Percentiles rank a stretch among this genome's conserved stretches.
These are phyloP conservation scores for Carpinus fangiana DNA, from an alignment of 306 rosid genomes.

Conservation along the genomic window DNA sequence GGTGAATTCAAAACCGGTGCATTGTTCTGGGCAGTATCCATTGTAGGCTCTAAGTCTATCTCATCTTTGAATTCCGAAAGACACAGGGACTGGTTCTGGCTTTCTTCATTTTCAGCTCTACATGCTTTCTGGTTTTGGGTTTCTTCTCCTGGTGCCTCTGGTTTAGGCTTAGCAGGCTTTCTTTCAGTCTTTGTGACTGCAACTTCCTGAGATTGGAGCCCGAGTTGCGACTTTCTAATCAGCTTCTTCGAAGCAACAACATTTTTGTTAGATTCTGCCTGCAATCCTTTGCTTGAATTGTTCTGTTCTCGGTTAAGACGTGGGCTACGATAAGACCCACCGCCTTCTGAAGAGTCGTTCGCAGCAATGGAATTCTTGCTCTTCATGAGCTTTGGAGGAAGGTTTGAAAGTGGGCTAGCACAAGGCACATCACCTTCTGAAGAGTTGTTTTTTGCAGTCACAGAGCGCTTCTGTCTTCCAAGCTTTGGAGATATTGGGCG, in stretches of 20 bases:
- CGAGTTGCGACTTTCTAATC: conserved; percentile 47
- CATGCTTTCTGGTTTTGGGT: conserved; percentile 37
- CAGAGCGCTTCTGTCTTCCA: conserved; percentile 65
- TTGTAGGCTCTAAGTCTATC: conserved; percentile 31
- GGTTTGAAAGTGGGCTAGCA: conserved; percentile 48
- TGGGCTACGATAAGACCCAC: conserved; percentile 34
- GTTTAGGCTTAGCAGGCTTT: conserved; percentile 28
- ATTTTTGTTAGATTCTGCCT: conserved; percentile 40
- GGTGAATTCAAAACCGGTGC: conserved; percentile 32
- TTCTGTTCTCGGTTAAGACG: conserved; percentile 42
- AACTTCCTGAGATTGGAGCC: conserved; percentile 46
- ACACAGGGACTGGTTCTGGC: conserved; percentile 30
- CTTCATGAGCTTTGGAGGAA: conserved; percentile 39
- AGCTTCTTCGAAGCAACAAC: conserved; percentile 52
- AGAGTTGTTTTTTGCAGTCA: conserved; percentile 38
- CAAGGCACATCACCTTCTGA: conserved; percentile 50
- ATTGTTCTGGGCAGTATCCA: conserved; percentile 31
- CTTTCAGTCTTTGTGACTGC: conserved; percentile 37
- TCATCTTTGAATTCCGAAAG: conserved; percentile 34
- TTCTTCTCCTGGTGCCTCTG: conserved; percentile 27
- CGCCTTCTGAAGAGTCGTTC: conserved; percentile 37
- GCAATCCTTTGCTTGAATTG: conserved; percentile 40
- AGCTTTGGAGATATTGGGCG: conserved; percentile 94
- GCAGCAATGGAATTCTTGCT: conserved; percentile 36
- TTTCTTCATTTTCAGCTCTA: conserved; percentile 35